phyloP scores from a whole-genome alignment of 768 basidiomycete genomes.

The Tephrocybe sp. region DNA sequence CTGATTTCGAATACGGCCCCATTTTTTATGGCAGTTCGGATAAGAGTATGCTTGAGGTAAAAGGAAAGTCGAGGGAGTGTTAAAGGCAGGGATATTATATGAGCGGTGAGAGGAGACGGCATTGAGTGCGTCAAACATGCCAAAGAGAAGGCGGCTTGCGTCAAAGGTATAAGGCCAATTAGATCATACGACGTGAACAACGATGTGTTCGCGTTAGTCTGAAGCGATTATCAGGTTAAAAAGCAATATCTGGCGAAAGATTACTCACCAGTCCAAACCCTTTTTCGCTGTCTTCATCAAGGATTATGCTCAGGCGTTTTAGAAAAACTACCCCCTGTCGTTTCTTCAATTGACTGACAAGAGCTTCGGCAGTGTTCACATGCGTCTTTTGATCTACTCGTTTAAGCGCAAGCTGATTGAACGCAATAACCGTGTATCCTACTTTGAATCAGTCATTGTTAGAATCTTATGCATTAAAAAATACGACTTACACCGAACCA shows the following conservation, averaged over 20 bases:
- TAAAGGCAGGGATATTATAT: conserved; percentile 78
- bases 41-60: conserved; percentile 78
- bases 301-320: conserved; percentile 75
- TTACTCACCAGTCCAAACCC: conserved; percentile 74
- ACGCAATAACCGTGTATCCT: conserved; percentile 80
- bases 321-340: conserved; percentile 62
- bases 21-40: conserved; percentile 77
- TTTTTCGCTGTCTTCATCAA: conserved; percentile 84
- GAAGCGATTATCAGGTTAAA: neutral
- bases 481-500: conserved; percentile 62
- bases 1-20: conserved; percentile 82
- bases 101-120: conserved; percentile 74
- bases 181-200: conserved; percentile 71
- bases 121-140: conserved; percentile 79
- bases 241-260: neutral
- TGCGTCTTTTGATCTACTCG: conserved; percentile 72
- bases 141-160: conserved; percentile 65
- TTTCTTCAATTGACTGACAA: conserved; percentile 59
- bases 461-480: neutral
- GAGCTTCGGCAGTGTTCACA: conserved; percentile 55
- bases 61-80: conserved; percentile 77
- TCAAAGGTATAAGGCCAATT: conserved; percentile 73
- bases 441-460: conserved; percentile 42
- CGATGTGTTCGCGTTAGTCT: conserved; percentile 72
- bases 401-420: conserved; percentile 71